Base-by-base conservation (phyloP, 202 grass and related monocot genomes). In the Schoenoplectus triqueter region DNA sequence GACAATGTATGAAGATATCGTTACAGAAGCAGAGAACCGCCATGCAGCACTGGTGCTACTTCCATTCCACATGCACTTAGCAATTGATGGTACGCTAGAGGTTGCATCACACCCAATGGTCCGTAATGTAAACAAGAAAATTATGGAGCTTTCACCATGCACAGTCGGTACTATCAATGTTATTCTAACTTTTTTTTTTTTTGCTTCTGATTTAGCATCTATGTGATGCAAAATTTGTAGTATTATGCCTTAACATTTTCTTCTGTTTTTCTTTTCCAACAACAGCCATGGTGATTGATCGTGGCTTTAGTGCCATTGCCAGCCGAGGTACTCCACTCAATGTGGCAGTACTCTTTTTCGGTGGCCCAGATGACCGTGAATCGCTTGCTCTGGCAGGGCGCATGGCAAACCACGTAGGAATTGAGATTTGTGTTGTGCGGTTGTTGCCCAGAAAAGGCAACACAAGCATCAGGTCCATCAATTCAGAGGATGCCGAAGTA, bases 1-100 rank as follows among this genome's bases (percentile, higher is more conserved):
- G 39, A 91, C 86, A 11, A 97, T 93, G 92, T 89, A 97, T 84
- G 90, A 97, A 19, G 95, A 97, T 79, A 51, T 92, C 10, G 73
- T 91, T 1, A 42, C 81, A 14, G 88, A 81, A 0, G 95, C 95
- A 4, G 90, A 94, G 89, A 82, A 91, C 79, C 66, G 78, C 67
- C 85, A 94, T 87, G 84, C 85, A 0, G 87, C 92, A 1, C 55
- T 97, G 1, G 87, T 97, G 64, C 11, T 97, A 46, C 87, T 97
- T 57, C 89, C 90, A 0, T 97, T 97, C 88, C 95, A 94, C 90
- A 94, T 89, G 95, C 87, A 92, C 48, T 78, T 82, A 11, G 78
- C 86, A 0, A 81, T 94, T 20, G 92, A 94, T 87, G 95, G 95
- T 8, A 87, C 82, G 5, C 61, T 94, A 86, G 88, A 88, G 86